Base-by-base conservation (phyloP, 179 eudicot species). In the Dionaea muscipula region DNA sequence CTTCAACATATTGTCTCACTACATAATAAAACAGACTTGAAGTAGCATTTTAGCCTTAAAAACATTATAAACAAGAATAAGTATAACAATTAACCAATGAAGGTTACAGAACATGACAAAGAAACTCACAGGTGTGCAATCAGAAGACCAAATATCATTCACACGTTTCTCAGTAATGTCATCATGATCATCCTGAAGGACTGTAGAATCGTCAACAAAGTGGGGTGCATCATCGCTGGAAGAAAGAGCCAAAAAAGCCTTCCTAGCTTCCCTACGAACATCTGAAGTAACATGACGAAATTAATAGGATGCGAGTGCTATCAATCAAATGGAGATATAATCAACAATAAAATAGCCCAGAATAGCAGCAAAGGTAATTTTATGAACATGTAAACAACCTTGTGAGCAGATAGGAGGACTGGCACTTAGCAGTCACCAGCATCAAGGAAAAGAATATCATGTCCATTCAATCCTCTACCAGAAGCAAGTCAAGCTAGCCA, bases 211-310 rank as follows among this genome's bases (percentile, higher is more conserved):
- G 56, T 53, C 61, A 55, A 20, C 46, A 47, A 66, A 58, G 35
- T 60, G 58, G 19, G 47, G 44, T 35, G 45, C 27, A 47, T 75
- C 81, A 44, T 59, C 69, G 55, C 5, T 31, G 35, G 81, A 72
- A 26, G 94, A 78, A 47, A 83, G 68, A 28, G 87, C 83, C 64
- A 90, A 54, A 69, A 90, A 84, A 55, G 95, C 85, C 67, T 84
- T 82, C 53, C 94, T 75, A 57, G 85, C 94, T 77, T 86, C 84
- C 59, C 87, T 72, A 19, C 85, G 89, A 46, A 73, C 78, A 73
- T 78, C 97, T 90, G 63, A 55, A 56, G 56, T 33, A 57, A 61
- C 23, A 47, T 7, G 50, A 46, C 40, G 52, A 51, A 41, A 33
- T 55, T 45, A 56, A 47, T n/a, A 33, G 7, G 11, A 25, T 3